Evolutionary conservation across 495 filamentous ascomycete species (phyloP), one percentile per base, ranked within the genome.

Genomic region (Apodospora peruviana): DNA sequence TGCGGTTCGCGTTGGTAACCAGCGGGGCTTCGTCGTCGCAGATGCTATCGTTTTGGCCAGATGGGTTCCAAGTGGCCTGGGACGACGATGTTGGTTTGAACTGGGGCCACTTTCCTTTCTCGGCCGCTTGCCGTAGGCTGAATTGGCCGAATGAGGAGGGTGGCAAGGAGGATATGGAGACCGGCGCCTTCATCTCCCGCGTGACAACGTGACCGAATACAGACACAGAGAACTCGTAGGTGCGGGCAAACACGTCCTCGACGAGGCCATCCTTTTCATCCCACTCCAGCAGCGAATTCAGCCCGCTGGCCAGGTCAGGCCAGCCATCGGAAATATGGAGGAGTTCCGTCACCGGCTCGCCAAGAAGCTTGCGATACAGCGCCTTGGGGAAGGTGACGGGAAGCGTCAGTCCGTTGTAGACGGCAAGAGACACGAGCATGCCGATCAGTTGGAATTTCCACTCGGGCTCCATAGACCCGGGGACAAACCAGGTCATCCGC

Each of bases 401-500:
- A 1, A 98, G 72, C 0, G 88, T 95, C 17, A 96, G 74, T 1
- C 91, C 91, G 53, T 97, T 98, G 68, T 95, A 96, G 17, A 96
- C 76, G n/a, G 93, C 93, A 2, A 98, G 71, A 0, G 85, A 91
- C 49, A 95, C 76, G 38, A 96, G 64, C n/a, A 95, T 62, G 3
- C 93, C 93, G 25, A 96, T 69, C 2, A 96, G 77, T 64, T 98
- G 91, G 59, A 86, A 96, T 54, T 91, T 91, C 76, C 91, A 91
- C 4, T 88, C 68, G 2, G 87, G 85, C 57, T 93, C 90, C 29
- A 84, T 63, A 2, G 89, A 86, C 10, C 81, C 81, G 0, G 91
- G 87, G 16, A 85, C 81, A 58, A 97, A 93, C 89, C 91, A 98
- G 18, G 83, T 83, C 72, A 90, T 82, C 19, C 81, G 79, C 1